Conservation (phyloP, 2,329 filamentous ascomycete species). For the Claviceps pusilla region DNA sequence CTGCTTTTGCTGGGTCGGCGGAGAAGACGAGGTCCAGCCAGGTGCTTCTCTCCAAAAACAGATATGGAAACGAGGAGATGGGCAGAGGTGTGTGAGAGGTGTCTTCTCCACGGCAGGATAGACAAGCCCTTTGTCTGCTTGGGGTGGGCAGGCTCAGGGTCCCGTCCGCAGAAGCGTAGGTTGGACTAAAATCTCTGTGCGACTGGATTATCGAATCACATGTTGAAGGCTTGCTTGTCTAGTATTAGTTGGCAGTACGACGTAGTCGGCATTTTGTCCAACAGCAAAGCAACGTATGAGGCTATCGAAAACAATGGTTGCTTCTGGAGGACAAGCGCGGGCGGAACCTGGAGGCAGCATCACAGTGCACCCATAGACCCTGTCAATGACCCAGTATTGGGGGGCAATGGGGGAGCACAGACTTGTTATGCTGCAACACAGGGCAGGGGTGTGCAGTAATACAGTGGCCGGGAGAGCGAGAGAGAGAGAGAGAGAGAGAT, state of each 20-base stretch:
- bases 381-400: background rate
- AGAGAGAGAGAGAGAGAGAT: background rate
- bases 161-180: background rate
- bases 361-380: background rate
- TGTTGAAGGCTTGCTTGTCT: background rate
- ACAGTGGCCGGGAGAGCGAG: background rate
- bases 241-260: constrained; percentile 1
- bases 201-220: background rate
- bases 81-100: background rate
- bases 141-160: background rate
- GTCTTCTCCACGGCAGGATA: background rate
- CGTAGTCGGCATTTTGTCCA: background rate
- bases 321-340: background rate
- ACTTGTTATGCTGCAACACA: background rate
- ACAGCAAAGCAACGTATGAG: background rate
- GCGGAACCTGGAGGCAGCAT: background rate
- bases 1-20: constrained; percentile 1
- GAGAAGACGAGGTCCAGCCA: background rate
- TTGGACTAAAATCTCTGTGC: background rate
- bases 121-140: background rate
- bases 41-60: background rate
- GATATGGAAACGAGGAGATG: background rate
- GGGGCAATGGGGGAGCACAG: background rate
- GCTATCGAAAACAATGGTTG: background rate
- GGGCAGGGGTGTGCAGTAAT: constrained; percentile 1